Conservation (phyloP, 2,329 filamentous ascomycete genomes). For the Metarhizium rileyi region DNA sequence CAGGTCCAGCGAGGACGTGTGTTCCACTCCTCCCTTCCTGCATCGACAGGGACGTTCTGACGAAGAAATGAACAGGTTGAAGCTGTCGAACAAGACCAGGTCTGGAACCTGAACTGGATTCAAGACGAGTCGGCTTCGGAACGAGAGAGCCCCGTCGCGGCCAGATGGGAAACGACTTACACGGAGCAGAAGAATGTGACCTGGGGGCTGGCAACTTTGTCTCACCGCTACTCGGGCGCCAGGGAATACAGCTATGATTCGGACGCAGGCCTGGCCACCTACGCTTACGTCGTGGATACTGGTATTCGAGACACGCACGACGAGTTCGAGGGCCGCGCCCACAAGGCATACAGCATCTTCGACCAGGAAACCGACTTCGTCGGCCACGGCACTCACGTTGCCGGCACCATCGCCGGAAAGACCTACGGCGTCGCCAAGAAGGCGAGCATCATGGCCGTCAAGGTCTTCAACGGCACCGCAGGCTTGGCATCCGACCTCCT, state of each 20-base stretch:
- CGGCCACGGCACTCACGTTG: slow-evolving; percentile 2
- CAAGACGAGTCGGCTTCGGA: slow-evolving; percentile 2
- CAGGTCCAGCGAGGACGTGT: slow-evolving; percentile 31
- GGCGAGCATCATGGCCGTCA: slow-evolving; percentile 30
- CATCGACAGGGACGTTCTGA: neutral
- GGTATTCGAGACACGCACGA: slow-evolving; percentile 1
- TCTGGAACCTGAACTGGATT: slow-evolving; percentile 19
- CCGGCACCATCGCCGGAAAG: slow-evolving; percentile 9
- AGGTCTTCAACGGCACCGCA: slow-evolving; percentile 24
- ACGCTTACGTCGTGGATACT: slow-evolving; percentile 4
- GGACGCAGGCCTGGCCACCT: neutral
- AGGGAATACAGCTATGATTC: neutral
- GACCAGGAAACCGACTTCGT: neutral
- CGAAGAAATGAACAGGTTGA: slow-evolving; percentile 15
- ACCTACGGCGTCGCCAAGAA: slow-evolving; percentile 27
- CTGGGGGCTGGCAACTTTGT: slow-evolving; percentile 3
- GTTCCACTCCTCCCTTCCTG: slow-evolving; percentile 5
- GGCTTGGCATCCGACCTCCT: slow-evolving; percentile 17
- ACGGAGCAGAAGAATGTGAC: neutral
- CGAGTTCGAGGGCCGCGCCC: slow-evolving; percentile 4
- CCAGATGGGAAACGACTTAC: neutral
- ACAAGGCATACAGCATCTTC: neutral
- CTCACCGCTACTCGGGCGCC: neutral
- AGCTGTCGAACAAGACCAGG: slow-evolving; percentile 19
- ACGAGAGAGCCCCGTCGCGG: neutral